Conservation (phyloP, 345 rosid genomes). For the Rhodomyrtus tomentosa region DNA sequence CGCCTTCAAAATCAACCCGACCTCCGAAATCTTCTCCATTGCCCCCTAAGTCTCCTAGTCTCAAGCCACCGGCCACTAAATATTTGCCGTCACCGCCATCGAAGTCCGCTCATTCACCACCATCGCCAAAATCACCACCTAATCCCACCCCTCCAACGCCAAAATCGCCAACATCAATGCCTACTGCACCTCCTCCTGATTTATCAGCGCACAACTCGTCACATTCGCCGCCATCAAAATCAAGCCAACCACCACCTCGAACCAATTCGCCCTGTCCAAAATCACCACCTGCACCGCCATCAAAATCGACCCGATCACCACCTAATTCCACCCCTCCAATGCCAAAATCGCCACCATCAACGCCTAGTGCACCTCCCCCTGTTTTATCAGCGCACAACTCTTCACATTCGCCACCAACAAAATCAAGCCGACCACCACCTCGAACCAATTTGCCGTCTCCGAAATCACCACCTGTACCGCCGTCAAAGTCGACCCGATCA, state of each 20-base stretch:
- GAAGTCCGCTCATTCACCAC: neutral
- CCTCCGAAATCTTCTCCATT: neutral
- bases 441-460: too few species aligned
- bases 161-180: neutral
- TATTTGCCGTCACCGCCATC: neutral
- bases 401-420: neutral
- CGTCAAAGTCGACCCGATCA: neutral
- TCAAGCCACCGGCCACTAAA: neutral
- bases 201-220: neutral
- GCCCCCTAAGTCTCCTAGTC: neutral
- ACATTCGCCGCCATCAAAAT: neutral
- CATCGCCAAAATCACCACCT: neutral
- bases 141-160: neutral
- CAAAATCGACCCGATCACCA: neutral
- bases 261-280: too few species aligned
- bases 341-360: neutral
- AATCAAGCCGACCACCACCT: neutral
- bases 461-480: neutral
- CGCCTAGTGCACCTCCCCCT: neutral
- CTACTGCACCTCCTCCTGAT: neutral
- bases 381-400: neutral
- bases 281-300: neutral
- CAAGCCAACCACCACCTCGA: neutral
- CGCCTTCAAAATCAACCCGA: neutral
- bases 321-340: neutral